phyloP scores from a whole-genome alignment of 768 basidiomycete species.

The Agrocybe pediades region DNA sequence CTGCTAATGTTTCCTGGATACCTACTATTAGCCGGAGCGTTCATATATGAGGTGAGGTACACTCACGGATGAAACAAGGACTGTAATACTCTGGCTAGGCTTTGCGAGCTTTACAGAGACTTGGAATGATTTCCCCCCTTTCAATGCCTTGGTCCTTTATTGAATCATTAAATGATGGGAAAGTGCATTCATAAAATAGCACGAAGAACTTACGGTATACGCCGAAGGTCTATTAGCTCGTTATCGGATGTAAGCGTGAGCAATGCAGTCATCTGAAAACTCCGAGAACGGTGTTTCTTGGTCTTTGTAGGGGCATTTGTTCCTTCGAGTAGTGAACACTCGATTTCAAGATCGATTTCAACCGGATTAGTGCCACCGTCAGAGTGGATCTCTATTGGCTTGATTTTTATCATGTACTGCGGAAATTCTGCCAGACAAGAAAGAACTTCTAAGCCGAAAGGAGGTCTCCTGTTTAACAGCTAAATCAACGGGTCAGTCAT shows the following conservation, averaged over 20 bases:
- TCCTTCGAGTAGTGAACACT: conserved; percentile 53
- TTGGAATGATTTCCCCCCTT: conserved; percentile 57
- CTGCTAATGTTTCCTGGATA: conserved; percentile 75
- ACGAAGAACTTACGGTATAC: conserved; percentile 61
- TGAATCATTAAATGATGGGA: not conserved
- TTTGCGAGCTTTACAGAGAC: conserved; percentile 64
- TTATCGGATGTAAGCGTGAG: conserved; percentile 76
- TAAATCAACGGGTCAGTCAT: conserved; percentile 23
- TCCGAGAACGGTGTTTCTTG: conserved; percentile 42
- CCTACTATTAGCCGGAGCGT: conserved; percentile 2
- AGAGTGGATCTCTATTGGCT: conserved; percentile 45
- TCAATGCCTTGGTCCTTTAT: conserved; percentile 68
- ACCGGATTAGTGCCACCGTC: conserved; percentile 54
- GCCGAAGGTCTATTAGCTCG: conserved; percentile 76
- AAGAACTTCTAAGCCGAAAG: conserved; percentile 74
- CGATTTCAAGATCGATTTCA: conserved; percentile 54
- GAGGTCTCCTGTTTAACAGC: conserved; percentile 74
- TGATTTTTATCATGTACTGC: conserved; percentile 55
- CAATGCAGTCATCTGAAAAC: conserved; percentile 66
- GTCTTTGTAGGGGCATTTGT: conserved; percentile 26
- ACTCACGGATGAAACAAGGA: conserved; percentile 63
- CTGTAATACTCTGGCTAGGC: conserved; percentile 70
- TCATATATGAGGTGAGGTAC: not conserved
- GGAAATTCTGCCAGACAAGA: conserved; percentile 65
- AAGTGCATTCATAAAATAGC: not conserved